Conservation (phyloP, 2,329 filamentous ascomycete genomes). For the Venturia carpophila region DNA sequence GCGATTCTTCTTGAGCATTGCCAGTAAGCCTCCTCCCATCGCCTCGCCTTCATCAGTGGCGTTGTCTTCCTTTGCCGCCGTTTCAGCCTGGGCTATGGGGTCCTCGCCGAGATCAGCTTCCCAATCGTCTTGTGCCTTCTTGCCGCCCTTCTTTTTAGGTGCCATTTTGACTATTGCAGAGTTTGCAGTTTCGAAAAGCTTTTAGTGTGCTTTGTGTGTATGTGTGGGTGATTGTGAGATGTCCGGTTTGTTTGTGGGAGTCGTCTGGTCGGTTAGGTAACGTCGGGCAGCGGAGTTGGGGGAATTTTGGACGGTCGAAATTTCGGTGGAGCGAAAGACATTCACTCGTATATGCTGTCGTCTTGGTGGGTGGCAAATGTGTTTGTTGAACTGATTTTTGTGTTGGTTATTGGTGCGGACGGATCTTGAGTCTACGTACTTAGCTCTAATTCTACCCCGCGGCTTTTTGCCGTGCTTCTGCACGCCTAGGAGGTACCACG, state of each 20-base stretch:
- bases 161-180: constrained; percentile 50
- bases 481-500: not conserved
- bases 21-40: constrained; percentile 42
- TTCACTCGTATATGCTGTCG: constrained; percentile 10
- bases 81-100: constrained; percentile 46
- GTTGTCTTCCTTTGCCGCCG: constrained; percentile 38
- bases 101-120: constrained; percentile 85
- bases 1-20: constrained; percentile 46
- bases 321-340: constrained; percentile 15
- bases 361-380: not conserved
- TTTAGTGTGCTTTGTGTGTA: not conserved
- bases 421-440: not conserved
- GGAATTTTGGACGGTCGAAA: constrained; percentile 10
- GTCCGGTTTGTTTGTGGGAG: not conserved
- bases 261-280: constrained; percentile 10
- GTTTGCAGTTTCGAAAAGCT: not conserved
- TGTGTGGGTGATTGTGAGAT: not conserved
- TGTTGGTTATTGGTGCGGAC: not conserved
- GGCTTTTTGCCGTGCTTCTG: too few relatives aligned
- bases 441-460: not conserved
- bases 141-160: constrained; percentile 91
- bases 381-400: not conserved
- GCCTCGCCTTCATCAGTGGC: constrained; percentile 44
- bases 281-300: constrained; percentile 9
- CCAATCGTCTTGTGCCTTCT: constrained; percentile 84